Evolutionary conservation across 2,329 filamentous ascomycete genomes (phyloP).

Genomic region (Epichloe sylvatica): DNA sequence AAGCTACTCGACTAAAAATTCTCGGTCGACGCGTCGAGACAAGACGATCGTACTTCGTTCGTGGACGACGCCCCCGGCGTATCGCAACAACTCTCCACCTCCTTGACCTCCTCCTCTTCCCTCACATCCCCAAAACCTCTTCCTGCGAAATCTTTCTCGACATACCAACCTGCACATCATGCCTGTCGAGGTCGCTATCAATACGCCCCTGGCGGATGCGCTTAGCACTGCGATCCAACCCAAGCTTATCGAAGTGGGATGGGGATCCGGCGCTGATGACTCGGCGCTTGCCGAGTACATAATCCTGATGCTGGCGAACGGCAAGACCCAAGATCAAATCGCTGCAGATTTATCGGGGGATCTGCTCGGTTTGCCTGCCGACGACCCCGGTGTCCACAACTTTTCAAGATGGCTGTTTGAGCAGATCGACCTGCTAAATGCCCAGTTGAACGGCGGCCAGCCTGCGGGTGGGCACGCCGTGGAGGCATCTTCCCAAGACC

Average conservation of each 20-base stretch:
- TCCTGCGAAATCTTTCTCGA: neutral
- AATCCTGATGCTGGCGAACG: conserved; percentile 90
- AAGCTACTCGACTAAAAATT: neutral
- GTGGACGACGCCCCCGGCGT: conserved; percentile 6
- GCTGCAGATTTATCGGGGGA: conserved; percentile 75
- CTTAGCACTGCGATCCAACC: conserved; percentile 73
- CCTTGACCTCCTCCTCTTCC: neutral
- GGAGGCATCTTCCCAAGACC: conserved; percentile 22
- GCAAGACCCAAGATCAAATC: conserved; percentile 83
- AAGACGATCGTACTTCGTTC: neutral
- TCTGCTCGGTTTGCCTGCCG: conserved; percentile 65
- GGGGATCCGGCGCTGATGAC: conserved; percentile 65
- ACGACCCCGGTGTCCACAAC: conserved; percentile 67
- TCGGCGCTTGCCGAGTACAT: conserved; percentile 91
- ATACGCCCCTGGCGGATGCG: conserved; percentile 72
- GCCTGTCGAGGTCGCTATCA: conserved; percentile 62
- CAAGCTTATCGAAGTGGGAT: conserved; percentile 85
- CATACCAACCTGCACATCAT: conserved; percentile 33
- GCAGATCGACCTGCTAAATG: conserved; percentile 57
- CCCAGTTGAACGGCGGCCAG: conserved; percentile 42
- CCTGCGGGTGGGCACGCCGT: conserved; percentile 15
- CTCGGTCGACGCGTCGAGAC: conserved; percentile 2
- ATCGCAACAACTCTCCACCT: conserved; percentile 2
- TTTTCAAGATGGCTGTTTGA: conserved; percentile 93
- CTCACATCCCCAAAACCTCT: neutral